Percentiles rank a stretch among this genome's conserved stretches.
phyloP scores from a whole-genome alignment of 2,329 filamentous ascomycete genomes.

The Raffaelea arxii region DNA sequence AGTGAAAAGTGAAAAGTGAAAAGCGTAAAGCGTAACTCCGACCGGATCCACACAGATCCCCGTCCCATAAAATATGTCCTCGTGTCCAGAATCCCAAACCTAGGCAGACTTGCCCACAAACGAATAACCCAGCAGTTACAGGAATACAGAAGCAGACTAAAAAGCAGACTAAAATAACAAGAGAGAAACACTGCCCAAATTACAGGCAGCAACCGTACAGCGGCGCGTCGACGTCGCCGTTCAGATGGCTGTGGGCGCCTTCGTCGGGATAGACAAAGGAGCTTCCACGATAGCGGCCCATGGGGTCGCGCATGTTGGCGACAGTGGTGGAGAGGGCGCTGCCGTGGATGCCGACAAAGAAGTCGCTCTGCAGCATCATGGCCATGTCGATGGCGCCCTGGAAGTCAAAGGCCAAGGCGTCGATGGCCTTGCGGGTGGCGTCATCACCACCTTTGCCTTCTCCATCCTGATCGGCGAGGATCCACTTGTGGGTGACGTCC shows the following conservation, averaged over 20 bases:
- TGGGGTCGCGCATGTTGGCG: conserved; percentile 22
- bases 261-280: conserved; percentile 18
- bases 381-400: conserved; percentile 27
- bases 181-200: background rate
- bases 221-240: conserved; percentile 21
- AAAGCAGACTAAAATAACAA: background rate
- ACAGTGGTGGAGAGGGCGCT: conserved; percentile 23
- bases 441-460: conserved; percentile 11
- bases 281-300: conserved; percentile 24
- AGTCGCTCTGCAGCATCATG: conserved; percentile 20
- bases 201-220: conserved; percentile 24
- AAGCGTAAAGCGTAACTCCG: too few species aligned
- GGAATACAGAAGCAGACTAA: too few species aligned
- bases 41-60: too few species aligned
- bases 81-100: too few species aligned
- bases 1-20: too few species aligned
- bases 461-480: conserved; percentile 12
- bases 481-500: conserved; percentile 25
- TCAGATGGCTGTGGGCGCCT: conserved; percentile 22
- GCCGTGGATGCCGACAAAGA: conserved; percentile 24
- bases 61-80: too few species aligned
- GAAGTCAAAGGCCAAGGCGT: conserved; percentile 23
- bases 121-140: too few species aligned
- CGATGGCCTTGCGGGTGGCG: conserved; percentile 14
- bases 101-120: too few species aligned